phyloP scores from a whole-genome alignment of 1,139 yeast species.

The Hemisphaericaspora subhashii region DNA sequence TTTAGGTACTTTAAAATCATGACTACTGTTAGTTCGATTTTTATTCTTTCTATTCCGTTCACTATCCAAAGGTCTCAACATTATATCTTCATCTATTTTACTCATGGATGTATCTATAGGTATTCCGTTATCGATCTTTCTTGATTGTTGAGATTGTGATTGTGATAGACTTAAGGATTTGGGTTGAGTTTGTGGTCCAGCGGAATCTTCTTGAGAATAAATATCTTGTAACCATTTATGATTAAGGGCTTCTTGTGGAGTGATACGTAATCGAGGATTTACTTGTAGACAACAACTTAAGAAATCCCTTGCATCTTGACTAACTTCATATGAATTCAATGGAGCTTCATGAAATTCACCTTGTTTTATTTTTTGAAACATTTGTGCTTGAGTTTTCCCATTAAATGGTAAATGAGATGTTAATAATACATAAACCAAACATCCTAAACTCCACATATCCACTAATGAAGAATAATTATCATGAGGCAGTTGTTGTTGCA shows the following conservation, averaged over 20 bases:
- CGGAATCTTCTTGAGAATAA: conserved; percentile 10
- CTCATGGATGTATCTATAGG: conserved; percentile 40
- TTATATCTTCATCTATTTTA: conserved; percentile 45
- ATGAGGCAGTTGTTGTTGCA: conserved; percentile 20
- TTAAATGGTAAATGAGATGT: conserved; percentile 94
- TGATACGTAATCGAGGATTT: conserved; percentile 67
- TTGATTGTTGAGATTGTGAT: conserved; percentile 64
- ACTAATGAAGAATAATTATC: conserved; percentile 75
- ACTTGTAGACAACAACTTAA: conserved; percentile 68
- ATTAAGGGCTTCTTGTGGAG: conserved; percentile 68
- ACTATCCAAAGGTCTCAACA: conserved; percentile 45
- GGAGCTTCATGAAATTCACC: conserved; percentile 86
- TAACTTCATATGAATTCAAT: conserved; percentile 63
- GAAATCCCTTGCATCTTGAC: conserved; percentile 67
- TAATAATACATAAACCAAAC: conserved; percentile 82
- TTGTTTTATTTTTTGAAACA: conserved; percentile 69
- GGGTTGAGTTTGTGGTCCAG: conserved; percentile 19
- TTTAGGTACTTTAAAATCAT: conserved; percentile 45
- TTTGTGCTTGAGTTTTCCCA: conserved; percentile 84
- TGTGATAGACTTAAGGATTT: conserved; percentile 64
- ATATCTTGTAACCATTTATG: conserved; percentile 62
- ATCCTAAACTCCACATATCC: conserved; percentile 92
- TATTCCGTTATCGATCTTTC: conserved; percentile 51
- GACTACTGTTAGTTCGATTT: conserved; percentile 23
- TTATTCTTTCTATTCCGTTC: conserved; percentile 22